Evolutionary conservation across 495 filamentous ascomycete species (phyloP).

Genomic region (Aspergillus biplanus): DNA sequence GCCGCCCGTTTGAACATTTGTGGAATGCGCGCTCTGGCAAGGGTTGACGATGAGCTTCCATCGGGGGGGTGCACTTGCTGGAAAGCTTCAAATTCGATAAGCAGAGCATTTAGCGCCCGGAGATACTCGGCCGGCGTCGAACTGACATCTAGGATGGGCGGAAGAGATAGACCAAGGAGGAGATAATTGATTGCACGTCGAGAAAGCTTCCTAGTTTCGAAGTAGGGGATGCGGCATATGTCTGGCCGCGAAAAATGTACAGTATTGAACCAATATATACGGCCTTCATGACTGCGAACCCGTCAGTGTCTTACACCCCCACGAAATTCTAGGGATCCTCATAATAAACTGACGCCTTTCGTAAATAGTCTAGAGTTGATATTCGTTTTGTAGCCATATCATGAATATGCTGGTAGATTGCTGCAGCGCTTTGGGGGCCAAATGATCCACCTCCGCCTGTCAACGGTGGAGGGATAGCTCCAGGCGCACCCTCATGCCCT

Average conservation of each 20-base stretch:
- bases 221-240: constrained; percentile 79
- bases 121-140: constrained; percentile 81
- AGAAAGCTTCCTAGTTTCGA: constrained; percentile 78
- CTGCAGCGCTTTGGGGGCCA: constrained; percentile 64
- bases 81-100: constrained; percentile 91
- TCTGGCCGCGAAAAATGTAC: constrained; percentile 86
- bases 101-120: constrained; percentile 79
- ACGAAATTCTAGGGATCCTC: not conserved
- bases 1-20: constrained; percentile 84
- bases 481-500: constrained; percentile 34
- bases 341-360: constrained; percentile 72
- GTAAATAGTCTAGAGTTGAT: constrained; percentile 91
- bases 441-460: constrained; percentile 41
- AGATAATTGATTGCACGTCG: constrained; percentile 91
- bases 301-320: constrained; percentile 8
- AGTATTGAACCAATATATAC: constrained; percentile 97
- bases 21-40: constrained; percentile 77
- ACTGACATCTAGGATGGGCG: constrained; percentile 84
- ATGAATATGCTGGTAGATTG: constrained; percentile 82
- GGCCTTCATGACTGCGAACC: constrained; percentile 76
- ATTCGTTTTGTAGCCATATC: constrained; percentile 91
- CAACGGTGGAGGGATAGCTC: constrained; percentile 34
- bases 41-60: constrained; percentile 67
- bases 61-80: constrained; percentile 81
- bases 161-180: constrained; percentile 87